Percentiles rank a stretch among this genome's conserved stretches.
Evolutionary conservation across 1,284 basidiomycete genomes (phyloP).

Genomic region (Tilletia caries): DNA sequence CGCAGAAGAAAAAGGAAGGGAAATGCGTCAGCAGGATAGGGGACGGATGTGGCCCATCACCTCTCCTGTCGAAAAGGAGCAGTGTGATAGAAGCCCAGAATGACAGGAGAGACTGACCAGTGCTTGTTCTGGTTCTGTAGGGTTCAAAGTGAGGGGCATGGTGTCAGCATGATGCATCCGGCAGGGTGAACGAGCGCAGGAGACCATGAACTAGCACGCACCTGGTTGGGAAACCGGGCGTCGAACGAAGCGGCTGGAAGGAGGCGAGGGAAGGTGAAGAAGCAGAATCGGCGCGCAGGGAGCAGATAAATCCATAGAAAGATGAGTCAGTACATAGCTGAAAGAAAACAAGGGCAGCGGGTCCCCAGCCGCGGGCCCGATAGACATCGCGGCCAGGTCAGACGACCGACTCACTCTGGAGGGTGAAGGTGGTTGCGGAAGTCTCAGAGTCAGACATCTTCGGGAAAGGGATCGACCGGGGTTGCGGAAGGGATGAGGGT

Average conservation of each 20-base stretch:
- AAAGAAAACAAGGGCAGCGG: too few species aligned
- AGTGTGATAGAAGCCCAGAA: too few species aligned
- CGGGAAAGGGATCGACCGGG: neutral
- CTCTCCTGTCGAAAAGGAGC: too few species aligned
- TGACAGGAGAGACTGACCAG: conserved; percentile 35
- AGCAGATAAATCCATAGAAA: neutral
- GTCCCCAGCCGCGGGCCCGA: too few species aligned
- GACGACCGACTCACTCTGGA: conserved; percentile 35
- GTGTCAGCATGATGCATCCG: neutral
- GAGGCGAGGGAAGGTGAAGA: neutral
- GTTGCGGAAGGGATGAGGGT: too few species aligned
- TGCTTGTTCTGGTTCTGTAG: conserved; percentile 53
- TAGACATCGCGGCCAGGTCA: too few species aligned
- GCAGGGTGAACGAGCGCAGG: neutral
- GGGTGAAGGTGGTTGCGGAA: conserved; percentile 28
- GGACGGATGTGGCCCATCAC: too few species aligned
- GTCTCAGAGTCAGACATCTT: conserved; percentile 1
- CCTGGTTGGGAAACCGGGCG: conserved; percentile 52
- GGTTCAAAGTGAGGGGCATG: neutral
- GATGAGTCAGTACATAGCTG: neutral
- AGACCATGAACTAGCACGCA: conserved; percentile 8
- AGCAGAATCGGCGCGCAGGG: neutral
- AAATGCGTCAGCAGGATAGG: too few species aligned
- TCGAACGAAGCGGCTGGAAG: conserved; percentile 44
- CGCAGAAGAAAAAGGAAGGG: neutral